phyloP scores from a whole-genome alignment of 2,329 filamentous ascomycete species.

The Colletotrichum limetticola region DNA sequence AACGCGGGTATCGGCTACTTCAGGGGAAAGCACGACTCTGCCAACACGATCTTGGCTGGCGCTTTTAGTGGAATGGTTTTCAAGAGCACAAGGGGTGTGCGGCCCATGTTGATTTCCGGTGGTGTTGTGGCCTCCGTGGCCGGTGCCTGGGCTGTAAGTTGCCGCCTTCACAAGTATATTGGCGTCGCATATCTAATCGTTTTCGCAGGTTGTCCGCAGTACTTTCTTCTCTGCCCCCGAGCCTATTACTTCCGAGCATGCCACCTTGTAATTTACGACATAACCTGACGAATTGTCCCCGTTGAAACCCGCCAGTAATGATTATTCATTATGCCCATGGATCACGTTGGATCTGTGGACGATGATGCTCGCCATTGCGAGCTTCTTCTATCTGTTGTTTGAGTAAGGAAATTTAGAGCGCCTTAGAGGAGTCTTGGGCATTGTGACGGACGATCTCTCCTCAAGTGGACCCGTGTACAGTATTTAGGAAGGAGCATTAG shows the following conservation, averaged over 20 bases:
- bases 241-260: slow-evolving; percentile 36
- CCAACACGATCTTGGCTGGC: slow-evolving; percentile 89
- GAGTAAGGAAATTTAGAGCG: slow-evolving; percentile 39
- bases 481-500: slow-evolving; percentile 60
- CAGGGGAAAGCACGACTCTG: slow-evolving; percentile 87
- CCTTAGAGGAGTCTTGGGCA: slow-evolving; percentile 40
- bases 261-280: slow-evolving; percentile 35
- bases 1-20: slow-evolving; percentile 85
- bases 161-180: not conserved
- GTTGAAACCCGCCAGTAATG: slow-evolving; percentile 30
- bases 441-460: slow-evolving; percentile 64
- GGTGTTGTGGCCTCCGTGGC: slow-evolving; percentile 89
- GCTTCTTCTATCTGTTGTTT: slow-evolving; percentile 32
- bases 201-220: slow-evolving; percentile 48
- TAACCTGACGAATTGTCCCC: slow-evolving; percentile 25
- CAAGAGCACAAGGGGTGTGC: slow-evolving; percentile 90
- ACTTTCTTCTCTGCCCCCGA: slow-evolving; percentile 55
- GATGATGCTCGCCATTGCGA: slow-evolving; percentile 34
- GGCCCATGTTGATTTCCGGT: slow-evolving; percentile 94
- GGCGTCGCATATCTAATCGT: slow-evolving; percentile 10
- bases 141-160: slow-evolving; percentile 88
- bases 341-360: slow-evolving; percentile 23
- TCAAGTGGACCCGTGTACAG: slow-evolving; percentile 63
- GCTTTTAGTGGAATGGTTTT: slow-evolving; percentile 92
- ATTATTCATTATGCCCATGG: slow-evolving; percentile 14